Evolutionary conservation across 2,329 filamentous ascomycete species (phyloP).

Genomic region (Colletotrichum eremochloae): DNA sequence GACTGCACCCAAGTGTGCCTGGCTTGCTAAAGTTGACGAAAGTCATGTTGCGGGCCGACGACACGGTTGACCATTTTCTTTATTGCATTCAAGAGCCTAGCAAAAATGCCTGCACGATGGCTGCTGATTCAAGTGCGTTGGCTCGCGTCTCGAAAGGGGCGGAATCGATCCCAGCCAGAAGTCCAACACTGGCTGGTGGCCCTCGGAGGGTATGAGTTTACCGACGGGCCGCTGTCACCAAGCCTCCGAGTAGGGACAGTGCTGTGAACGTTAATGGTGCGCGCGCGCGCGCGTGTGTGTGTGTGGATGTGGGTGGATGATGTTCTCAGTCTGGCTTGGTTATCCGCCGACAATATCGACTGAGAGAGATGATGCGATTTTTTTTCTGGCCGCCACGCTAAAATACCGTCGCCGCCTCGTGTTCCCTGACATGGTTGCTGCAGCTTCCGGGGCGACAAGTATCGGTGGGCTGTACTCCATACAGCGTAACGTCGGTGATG

Average conservation of each 20-base stretch:
- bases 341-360: too few relatives aligned
- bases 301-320: neutral
- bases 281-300: too few relatives aligned
- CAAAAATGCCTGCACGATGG: neutral
- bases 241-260: neutral
- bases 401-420: neutral
- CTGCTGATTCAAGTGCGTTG: neutral
- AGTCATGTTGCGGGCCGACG: neutral
- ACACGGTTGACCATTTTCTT: neutral
- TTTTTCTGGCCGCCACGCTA: neutral
- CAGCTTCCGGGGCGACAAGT: neutral
- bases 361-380: neutral
- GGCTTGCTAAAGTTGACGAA: neutral
- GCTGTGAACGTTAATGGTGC: neutral
- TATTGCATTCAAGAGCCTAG: neutral
- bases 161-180: neutral
- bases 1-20: neutral
- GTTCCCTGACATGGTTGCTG: conserved; percentile 11
- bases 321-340: neutral
- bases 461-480: neutral
- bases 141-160: neutral
- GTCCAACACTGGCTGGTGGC: neutral
- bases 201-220: neutral
- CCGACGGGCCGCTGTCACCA: neutral
- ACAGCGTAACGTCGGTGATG: neutral